Percentiles rank a stretch among this genome's conserved stretches.
Conservation (phyloP, 148 eudicot species). For the Amaranthus cruentus region DNA sequence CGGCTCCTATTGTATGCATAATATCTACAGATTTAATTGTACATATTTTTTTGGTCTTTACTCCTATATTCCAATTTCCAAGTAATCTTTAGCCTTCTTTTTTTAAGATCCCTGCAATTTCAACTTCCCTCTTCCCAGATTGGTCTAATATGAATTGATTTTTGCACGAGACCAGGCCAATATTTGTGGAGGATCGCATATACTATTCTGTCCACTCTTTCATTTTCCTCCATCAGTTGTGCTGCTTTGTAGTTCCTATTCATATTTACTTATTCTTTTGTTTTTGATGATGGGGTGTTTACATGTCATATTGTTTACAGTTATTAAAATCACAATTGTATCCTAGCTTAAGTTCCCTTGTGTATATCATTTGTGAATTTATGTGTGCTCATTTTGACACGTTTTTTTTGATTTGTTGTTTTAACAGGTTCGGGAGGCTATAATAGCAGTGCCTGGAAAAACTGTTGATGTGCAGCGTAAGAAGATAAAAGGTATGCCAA, state of each 20-base stretch:
- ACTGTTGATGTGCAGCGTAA: constrained; percentile 86
- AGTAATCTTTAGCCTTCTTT: too few species aligned
- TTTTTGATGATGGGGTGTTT: background rate
- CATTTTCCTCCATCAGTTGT: background rate
- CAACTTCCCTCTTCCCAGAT: too few species aligned
- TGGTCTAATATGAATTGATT: too few species aligned
- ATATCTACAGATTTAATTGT: too few species aligned
- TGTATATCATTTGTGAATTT: background rate
- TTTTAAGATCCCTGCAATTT: too few species aligned
- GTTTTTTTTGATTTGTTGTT: constrained; percentile 7
- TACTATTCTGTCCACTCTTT: too few species aligned
- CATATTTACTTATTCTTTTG: background rate
- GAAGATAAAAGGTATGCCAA: constrained; percentile 71
- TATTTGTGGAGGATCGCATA: too few species aligned
- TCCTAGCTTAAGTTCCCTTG: background rate
- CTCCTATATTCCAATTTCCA: too few species aligned
- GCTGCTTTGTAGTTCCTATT: background rate
- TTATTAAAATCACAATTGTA: too few species aligned
- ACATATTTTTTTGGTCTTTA: too few species aligned
- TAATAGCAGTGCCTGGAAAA: constrained; percentile 65
- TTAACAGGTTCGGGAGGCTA: constrained; percentile 77
- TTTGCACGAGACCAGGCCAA: too few species aligned
- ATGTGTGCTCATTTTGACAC: background rate
- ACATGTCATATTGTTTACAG: background rate
- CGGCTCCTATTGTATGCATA: too few species aligned